Evolutionary conservation across 139 green algal species (phyloP), one percentile per base, ranked within the genome.

Genomic region (Spirogloea muscicola): DNA sequence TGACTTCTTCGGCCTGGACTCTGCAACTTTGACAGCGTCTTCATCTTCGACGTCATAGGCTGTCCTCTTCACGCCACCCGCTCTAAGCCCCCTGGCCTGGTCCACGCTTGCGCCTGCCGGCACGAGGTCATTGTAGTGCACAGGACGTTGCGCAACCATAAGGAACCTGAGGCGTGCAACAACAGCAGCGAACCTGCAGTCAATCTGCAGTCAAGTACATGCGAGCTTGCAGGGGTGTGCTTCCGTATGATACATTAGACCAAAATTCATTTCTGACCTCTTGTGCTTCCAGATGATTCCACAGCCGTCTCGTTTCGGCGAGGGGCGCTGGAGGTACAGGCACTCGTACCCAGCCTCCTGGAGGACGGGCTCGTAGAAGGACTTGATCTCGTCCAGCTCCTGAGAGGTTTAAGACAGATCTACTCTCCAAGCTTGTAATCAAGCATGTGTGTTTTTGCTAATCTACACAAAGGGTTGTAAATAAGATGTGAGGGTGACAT

Each of bases 381-480:
- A 33, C 55, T 76, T 36, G 7, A 76, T 75, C 27, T 76, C 67
- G 39, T 76, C 67, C 38, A 76, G n/a, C 55, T 76, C 67, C 67
- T 75, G 36, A n/a, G n/a, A n/a, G n/a, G n/a, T n/a, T n/a, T n/a
- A n/a, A n/a, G n/a, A n/a, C n/a, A n/a, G n/a, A n/a, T n/a, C n/a
- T n/a, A n/a, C n/a, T n/a, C n/a, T n/a, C n/a, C n/a, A n/a, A n/a
- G n/a, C n/a, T n/a, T n/a, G n/a, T n/a, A n/a, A n/a, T n/a, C n/a
- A n/a, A n/a, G n/a, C n/a, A n/a, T n/a, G n/a, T n/a, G n/a, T n/a
- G n/a, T n/a, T n/a, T n/a, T n/a, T n/a, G n/a, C n/a, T n/a, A n/a
- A n/a, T n/a, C n/a, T n/a, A n/a, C n/a, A n/a, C n/a, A n/a, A n/a
- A n/a, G n/a, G n/a, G n/a, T n/a, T n/a, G n/a, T n/a, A n/a, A n/a